Evolutionary conservation across 2,329 filamentous ascomycete species (phyloP).

Genomic region (Fusarium burgessii): DNA sequence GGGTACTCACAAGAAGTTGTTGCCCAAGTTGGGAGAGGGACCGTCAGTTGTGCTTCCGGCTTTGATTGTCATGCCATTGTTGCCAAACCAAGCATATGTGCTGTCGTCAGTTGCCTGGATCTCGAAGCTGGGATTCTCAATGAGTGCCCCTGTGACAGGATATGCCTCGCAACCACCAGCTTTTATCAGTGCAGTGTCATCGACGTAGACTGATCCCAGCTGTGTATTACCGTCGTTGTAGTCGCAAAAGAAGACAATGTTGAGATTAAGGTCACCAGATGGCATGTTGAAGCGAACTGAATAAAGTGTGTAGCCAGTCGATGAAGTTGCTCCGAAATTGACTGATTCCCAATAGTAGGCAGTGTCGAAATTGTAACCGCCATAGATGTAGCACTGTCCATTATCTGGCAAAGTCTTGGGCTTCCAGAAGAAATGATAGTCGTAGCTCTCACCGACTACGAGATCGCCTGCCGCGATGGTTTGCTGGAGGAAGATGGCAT

Average conservation of each 20-base stretch:
- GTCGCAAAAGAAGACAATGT: background rate
- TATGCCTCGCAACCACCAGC: slow-evolving; percentile 12
- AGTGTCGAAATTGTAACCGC: background rate
- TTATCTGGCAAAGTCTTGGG: background rate
- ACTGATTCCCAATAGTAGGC: rapidly evolving
- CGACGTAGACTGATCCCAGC: background rate
- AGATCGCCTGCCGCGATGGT: rapidly evolving
- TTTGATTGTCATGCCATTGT: background rate
- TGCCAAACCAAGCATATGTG: slow-evolving; percentile 14
- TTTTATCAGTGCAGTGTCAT: slow-evolving; percentile 5
- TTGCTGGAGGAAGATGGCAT: background rate
- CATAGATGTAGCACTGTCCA: background rate
- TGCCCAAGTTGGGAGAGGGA: rapidly evolving
- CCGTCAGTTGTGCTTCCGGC: background rate
- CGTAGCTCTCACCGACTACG: background rate
- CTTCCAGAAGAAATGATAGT: slow-evolving; percentile 22
- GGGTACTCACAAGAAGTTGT: background rate
- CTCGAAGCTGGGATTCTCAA: slow-evolving; percentile 12
- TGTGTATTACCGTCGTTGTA: background rate
- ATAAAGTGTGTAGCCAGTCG: slow-evolving; percentile 1
- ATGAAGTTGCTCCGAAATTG: background rate
- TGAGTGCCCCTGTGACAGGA: background rate
- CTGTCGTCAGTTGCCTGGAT: slow-evolving; percentile 1
- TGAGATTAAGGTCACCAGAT: rapidly evolving
- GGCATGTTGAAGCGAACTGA: background rate